phyloP scores from a whole-genome alignment of 2,329 filamentous ascomycete genomes.

The Sarocladiaceae sp. region DNA sequence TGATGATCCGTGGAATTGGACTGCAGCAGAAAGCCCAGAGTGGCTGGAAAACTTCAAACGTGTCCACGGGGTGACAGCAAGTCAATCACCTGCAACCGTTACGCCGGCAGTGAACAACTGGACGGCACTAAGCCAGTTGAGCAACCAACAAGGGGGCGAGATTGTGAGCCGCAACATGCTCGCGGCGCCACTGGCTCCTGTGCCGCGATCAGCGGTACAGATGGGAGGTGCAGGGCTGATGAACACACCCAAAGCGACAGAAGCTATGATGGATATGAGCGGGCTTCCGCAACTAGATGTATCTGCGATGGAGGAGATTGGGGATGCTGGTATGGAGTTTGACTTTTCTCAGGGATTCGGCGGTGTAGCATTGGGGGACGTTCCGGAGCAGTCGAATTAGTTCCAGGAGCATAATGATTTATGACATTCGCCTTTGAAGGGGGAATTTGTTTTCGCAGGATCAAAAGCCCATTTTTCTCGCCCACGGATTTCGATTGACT shows the following conservation, averaged over 20 bases:
- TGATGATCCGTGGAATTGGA: constrained; percentile 60
- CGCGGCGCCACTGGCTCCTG: neutral
- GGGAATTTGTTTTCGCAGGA: no score
- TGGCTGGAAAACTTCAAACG: constrained; percentile 60
- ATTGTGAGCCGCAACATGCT: constrained; percentile 6
- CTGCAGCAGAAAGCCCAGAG: constrained; percentile 56
- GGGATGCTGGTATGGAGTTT: no score
- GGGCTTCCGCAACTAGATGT: neutral
- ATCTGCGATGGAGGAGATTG: no score
- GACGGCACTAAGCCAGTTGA: neutral
- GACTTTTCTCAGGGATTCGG: neutral
- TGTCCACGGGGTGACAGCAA: constrained; percentile 36
- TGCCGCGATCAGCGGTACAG: neutral
- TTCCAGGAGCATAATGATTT: no score
- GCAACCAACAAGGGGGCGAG: neutral
- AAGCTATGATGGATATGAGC: neutral
- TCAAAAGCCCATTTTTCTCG: no score
- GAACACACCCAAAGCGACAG: neutral
- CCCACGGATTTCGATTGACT: no score
- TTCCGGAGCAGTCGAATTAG: neutral
- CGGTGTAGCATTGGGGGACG: neutral
- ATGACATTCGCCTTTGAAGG: no score
- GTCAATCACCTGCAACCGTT: neutral
- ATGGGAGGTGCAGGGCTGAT: neutral
- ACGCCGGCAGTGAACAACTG: neutral